Evolutionary conservation across 1,139 yeast species (phyloP).

Genomic region (Candida neerlandica): DNA sequence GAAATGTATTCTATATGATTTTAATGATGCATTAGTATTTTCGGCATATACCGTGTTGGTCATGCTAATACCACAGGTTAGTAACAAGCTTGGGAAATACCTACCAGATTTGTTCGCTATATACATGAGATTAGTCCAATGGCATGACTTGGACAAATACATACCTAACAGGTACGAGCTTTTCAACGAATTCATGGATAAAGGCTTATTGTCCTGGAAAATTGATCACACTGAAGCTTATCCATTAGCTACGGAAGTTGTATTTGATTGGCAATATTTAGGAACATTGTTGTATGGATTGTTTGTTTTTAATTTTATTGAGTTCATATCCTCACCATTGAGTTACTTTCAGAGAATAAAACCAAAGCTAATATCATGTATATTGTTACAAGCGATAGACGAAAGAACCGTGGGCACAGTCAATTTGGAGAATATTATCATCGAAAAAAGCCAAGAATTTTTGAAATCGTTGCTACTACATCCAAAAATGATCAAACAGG

Average conservation of each 20-base stretch:
- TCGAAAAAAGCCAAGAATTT: constrained; percentile 15
- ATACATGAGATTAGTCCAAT: constrained; percentile 42
- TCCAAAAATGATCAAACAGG: constrained; percentile 44
- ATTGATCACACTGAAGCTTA: constrained; percentile 16
- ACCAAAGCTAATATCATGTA: constrained; percentile 17
- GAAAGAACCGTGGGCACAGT: neutral
- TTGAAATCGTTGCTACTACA: constrained; percentile 43
- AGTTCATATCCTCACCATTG: constrained; percentile 47
- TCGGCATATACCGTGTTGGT: constrained; percentile 47
- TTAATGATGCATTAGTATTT: constrained; percentile 42
- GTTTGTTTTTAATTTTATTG: constrained; percentile 55
- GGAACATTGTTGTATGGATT: constrained; percentile 58
- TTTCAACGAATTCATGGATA: constrained; percentile 12
- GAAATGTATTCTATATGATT: constrained; percentile 47
- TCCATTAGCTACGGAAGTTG: constrained; percentile 14
- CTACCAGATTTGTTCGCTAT: constrained; percentile 50
- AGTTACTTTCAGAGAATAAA: constrained; percentile 19
- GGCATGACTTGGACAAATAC: constrained; percentile 26
- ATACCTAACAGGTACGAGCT: constrained; percentile 16
- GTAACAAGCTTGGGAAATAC: constrained; percentile 33
- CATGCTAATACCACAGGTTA: constrained; percentile 59
- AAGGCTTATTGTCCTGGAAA: constrained; percentile 18
- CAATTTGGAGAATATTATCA: constrained; percentile 3
- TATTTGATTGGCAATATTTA: constrained; percentile 26
- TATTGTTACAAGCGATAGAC: constrained; percentile 12